These are phyloP conservation scores for Eragrostis curvula DNA, from an alignment of 176 grass and related monocot genomes.

Conservation along the genomic window DNA sequence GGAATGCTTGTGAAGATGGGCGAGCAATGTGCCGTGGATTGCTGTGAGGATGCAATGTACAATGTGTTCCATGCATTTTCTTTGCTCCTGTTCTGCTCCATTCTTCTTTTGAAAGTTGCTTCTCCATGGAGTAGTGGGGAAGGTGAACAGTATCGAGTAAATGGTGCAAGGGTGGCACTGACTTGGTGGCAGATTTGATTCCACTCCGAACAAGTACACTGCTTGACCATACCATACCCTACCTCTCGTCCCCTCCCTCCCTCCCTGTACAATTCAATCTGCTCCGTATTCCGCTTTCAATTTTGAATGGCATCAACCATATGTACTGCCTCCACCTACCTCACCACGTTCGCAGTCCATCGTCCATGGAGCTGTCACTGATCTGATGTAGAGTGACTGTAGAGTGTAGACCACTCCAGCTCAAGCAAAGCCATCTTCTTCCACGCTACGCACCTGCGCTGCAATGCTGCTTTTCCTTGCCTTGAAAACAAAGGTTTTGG, in stretches of 20 bases:
- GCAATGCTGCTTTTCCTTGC: conserved; percentile 30
- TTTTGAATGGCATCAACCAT: not conserved
- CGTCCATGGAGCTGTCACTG: not conserved
- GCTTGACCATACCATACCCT: conserved; percentile 46
- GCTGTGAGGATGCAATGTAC: conserved; percentile 31
- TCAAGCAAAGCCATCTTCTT: not conserved
- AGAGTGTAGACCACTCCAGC: conserved; percentile 1
- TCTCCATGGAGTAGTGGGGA: not conserved
- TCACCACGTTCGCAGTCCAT: not conserved
- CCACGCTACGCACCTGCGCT: conserved; percentile 19
- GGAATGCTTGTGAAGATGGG: conserved; percentile 39
- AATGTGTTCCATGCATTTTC: not conserved
- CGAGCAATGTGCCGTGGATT: conserved; percentile 44
- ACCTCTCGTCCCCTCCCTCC: not conserved
- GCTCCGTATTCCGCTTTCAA: not conserved
- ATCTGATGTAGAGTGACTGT: too few relatives aligned
- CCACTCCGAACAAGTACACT: conserved; percentile 40
- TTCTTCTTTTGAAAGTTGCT: not conserved
- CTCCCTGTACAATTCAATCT: conserved; percentile 33
- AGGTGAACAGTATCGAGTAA: conserved; percentile 34
- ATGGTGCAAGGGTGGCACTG: conserved; percentile 64
- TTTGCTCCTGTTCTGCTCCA: not conserved
- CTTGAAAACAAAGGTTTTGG: conserved; percentile 50
- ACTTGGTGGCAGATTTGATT: conserved; percentile 74
- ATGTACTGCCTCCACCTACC: conserved; percentile 16